Base-by-base conservation (phyloP, 164 flowering plant species). In the Aristolochia californica region DNA sequence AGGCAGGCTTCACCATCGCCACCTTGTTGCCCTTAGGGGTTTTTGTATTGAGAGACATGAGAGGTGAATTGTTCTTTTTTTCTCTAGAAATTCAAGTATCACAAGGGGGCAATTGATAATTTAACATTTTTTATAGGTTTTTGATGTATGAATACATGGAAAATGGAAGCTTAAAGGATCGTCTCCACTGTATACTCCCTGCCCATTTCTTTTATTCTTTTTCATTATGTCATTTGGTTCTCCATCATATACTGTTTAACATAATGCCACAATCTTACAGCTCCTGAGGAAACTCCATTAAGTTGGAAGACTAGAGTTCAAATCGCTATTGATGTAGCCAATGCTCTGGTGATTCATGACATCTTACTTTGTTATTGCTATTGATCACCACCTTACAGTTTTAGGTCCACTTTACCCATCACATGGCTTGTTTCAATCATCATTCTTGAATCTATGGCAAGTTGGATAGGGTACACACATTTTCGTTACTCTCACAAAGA, bases 1-100 rank as follows among this genome's bases (percentile, higher is more conserved):
- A 66, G 96, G 96, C 56, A 81, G 95, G 65, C 68, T 94, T 59
- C 99, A 90, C 69, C 99, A 94, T 73, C 95, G 97, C 45, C 97
- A 88, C 75, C 95, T 94, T 68, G 99, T 90, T 72, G 71, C 91
- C 62, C 73, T 94, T 30, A 79, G 76, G 68, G 97, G 99, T 44
- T 94, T 85, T 61, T 94, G 96, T 70, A 70, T 80, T 62, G 78
- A 77, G 55, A 85, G 68, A 64, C 75, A 72, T 28, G 93, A 86
- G 70, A 87, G 96, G 97, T 93, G 58, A 27, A n/a, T n/a, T n/a
- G n/a, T n/a, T 48, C 66, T 21, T 30, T 12, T 51, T n/a, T n/a
- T n/a, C n/a, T n/a, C n/a, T 28, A 2, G 34, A 28, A 2, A 28
- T 28, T 28, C 34, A 28, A 28, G 34, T 28, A 28, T 2, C 34